Conservation (phyloP, 768 basidiomycete species). For the Lactarius indigo region DNA sequence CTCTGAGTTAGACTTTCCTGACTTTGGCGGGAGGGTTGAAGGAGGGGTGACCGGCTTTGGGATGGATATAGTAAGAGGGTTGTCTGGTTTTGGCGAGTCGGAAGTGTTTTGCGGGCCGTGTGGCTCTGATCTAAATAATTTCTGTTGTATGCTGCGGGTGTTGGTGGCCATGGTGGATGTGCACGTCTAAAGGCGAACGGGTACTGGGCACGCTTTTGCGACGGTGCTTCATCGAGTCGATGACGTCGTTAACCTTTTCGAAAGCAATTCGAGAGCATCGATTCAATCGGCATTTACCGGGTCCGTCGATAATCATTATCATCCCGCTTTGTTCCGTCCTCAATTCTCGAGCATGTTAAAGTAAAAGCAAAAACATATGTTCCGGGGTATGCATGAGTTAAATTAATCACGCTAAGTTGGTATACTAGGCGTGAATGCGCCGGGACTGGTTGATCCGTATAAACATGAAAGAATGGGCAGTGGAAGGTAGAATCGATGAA, state of each 20-base stretch:
- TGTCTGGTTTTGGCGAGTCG: constrained; percentile 23
- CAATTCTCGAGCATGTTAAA: neutral
- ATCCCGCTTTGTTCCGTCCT: neutral
- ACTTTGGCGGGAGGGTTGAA: constrained; percentile 30
- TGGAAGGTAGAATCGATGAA: neutral
- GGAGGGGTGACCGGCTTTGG: constrained; percentile 48
- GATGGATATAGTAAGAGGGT: constrained; percentile 62
- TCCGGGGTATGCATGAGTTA: constrained; percentile 21
- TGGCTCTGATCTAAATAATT: constrained; percentile 19
- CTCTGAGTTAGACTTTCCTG: constrained; percentile 2
- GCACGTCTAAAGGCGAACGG: constrained; percentile 3
- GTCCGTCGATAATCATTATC: neutral
- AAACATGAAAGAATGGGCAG: constrained; percentile 6
- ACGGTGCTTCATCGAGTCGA: neutral
- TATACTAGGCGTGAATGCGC: constrained; percentile 21
- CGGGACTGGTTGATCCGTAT: constrained; percentile 18
- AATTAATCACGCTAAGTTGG: constrained; percentile 19
- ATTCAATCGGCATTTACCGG: neutral
- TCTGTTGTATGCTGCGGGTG: constrained; percentile 57
- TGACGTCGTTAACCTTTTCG: constrained; percentile 15
- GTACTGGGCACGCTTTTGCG: neutral
- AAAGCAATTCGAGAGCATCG: neutral
- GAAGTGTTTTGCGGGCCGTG: constrained; percentile 23
- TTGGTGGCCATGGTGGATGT: constrained; percentile 38
- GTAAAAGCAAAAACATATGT: neutral